Evolutionary conservation across 352 stramenopile species (phyloP), one percentile per base, ranked within the genome.

Genomic region (Phytophthora aleatoria): DNA sequence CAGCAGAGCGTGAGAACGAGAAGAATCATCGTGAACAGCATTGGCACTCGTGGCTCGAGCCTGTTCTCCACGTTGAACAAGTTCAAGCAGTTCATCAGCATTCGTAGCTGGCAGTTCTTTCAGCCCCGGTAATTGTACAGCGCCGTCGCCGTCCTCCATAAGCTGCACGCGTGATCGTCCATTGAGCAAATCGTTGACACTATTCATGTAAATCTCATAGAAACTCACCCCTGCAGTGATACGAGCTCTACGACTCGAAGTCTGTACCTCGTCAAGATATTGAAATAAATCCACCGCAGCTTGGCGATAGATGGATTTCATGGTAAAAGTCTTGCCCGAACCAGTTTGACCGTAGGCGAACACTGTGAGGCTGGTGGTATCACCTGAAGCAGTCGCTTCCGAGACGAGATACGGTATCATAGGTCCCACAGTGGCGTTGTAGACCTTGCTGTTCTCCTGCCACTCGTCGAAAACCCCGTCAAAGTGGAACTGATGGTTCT

Each of bases 291-390:
- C 85, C 3, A 57, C 55, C 1, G 82, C 76, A 11, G 78, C 80
- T 51, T 90, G 76, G 5, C 77, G 76, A 54, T 89, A 92, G 26
- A 94, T 79, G 5, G 78, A 81, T 50, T 86, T 83, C 95, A 99
- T 99, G 0, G 95, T 98, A 66, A 92, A 98, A 36, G 90, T 98
- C 65, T 98, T 98, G 8, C 95, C 94, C 0, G 81, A 91, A 35
- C 95, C 95, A 5, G 94, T 99, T 81, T 99, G 97, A 7, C 97
- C 97, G 79, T 99, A 99, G 2, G 96, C 97, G 78, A 99, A 99
- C 24, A 98, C 90, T 0, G 96, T 99, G 0, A 97, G 59, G 16
- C 60, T 85, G 3, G 67, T 72, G 1, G 59, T 71, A 39, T 89
- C 33, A 24, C 27, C 38, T 0, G 59, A 69, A 28, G 51, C 10